Conservation (phyloP, 1,284 basidiomycete genomes). For the Ustilago loliicola region DNA sequence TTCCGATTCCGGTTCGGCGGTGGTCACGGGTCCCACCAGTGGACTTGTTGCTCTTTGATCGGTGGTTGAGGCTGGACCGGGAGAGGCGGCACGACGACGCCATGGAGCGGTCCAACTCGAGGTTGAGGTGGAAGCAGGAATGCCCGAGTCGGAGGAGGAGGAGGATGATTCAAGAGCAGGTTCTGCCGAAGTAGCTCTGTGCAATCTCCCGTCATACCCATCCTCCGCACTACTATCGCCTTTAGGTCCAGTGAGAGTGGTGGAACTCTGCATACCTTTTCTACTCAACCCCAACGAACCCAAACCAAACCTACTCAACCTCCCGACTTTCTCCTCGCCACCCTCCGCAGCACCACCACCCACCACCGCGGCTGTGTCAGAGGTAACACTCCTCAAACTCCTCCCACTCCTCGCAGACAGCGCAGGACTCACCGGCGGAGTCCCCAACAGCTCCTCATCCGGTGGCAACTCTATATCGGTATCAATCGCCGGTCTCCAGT, state of each 20-base stretch:
- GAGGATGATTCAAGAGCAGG: slow-evolving; percentile 20
- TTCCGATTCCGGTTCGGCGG: slow-evolving; percentile 45
- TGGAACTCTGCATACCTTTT: slow-evolving; percentile 12
- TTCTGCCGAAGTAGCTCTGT: slow-evolving; percentile 28
- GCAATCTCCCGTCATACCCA: not conserved
- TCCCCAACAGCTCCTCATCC: slow-evolving; percentile 79
- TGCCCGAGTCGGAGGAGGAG: not conserved
- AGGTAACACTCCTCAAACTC: slow-evolving; percentile 41
- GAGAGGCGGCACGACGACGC: slow-evolving; percentile 48
- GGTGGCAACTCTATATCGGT: slow-evolving; percentile 79
- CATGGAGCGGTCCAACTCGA: slow-evolving; percentile 54
- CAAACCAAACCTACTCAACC: slow-evolving; percentile 56
- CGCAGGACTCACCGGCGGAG: slow-evolving; percentile 81
- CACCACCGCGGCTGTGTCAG: slow-evolving; percentile 18
- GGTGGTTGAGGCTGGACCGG: slow-evolving; percentile 7
- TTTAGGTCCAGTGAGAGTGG: not conserved
- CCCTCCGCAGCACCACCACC: slow-evolving; percentile 19
- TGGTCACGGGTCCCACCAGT: slow-evolving; percentile 54
- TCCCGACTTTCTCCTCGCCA: slow-evolving; percentile 9
- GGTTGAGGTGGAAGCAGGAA: slow-evolving; percentile 3
- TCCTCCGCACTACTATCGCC: not conserved
- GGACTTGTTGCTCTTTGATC: slow-evolving; percentile 43
- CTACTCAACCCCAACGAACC: slow-evolving; percentile 47
- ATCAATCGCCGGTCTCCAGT: slow-evolving; percentile 81
- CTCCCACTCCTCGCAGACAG: slow-evolving; percentile 88